phyloP scores from a whole-genome alignment of 768 basidiomycete species.

The Termitomyces sp. region DNA sequence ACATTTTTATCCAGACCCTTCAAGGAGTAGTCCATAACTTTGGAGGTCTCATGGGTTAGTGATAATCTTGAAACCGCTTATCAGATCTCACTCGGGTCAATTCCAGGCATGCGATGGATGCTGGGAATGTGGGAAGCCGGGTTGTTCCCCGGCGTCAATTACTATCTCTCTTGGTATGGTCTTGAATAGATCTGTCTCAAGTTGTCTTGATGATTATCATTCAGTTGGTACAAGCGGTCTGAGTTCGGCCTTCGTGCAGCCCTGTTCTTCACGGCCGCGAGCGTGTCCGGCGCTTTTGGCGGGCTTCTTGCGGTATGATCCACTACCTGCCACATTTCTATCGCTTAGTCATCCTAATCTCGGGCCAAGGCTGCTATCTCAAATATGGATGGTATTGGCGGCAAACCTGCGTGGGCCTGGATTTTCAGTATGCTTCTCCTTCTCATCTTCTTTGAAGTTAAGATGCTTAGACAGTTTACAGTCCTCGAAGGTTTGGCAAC shows the following conservation, averaged over 20 bases:
- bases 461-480: conserved; percentile 11
- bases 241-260: conserved; percentile 69
- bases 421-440: conserved; percentile 47
- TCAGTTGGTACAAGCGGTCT: conserved; percentile 56
- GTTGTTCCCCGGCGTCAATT: conserved; percentile 57
- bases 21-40: conserved; percentile 70
- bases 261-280: conserved; percentile 74
- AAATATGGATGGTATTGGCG: conserved; percentile 66
- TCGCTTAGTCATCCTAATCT: not conserved
- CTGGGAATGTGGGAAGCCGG: conserved; percentile 74
- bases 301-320: conserved; percentile 59
- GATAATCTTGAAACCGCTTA: not conserved
- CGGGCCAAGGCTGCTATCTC: conserved; percentile 51
- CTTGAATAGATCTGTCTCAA: not conserved
- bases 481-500: conserved; percentile 66
- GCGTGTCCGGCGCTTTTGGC: conserved; percentile 78
- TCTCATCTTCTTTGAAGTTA: not conserved
- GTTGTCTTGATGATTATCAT: not conserved
- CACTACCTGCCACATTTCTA: conserved; percentile 17
- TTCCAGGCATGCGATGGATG: conserved; percentile 63
- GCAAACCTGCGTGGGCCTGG: conserved; percentile 65
- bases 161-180: conserved; percentile 65
- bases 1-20: conserved; percentile 42
- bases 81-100: not conserved
- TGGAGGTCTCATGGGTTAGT: conserved; percentile 59